Conservation (phyloP, 192 early-diverging fungal genomes). For the Umbelopsis sp. region DNA sequence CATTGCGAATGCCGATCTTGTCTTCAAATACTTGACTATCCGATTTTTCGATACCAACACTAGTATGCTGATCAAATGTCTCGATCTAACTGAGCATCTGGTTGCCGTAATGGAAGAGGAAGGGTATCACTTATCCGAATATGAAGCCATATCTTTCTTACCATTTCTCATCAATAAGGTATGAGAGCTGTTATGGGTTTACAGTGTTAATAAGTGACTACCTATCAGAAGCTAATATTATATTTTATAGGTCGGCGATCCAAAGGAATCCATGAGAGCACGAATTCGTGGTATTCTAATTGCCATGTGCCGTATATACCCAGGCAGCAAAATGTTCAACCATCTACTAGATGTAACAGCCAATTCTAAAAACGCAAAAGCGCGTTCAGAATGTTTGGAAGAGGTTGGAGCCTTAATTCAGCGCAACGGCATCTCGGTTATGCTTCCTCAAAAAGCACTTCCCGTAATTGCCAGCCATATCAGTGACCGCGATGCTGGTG, state of each 20-base stretch:
- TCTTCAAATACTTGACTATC: slow-evolving; percentile 86
- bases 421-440: slow-evolving; percentile 64
- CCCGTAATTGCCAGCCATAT: slow-evolving; percentile 75
- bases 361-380: slow-evolving; percentile 76
- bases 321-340: slow-evolving; percentile 76
- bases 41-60: slow-evolving; percentile 94
- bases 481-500: slow-evolving; percentile 78
- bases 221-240: background rate
- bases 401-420: slow-evolving; percentile 75
- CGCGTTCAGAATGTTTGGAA: slow-evolving; percentile 81
- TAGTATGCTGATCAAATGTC: slow-evolving; percentile 79
- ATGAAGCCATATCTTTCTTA: slow-evolving; percentile 78
- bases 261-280: slow-evolving; percentile 78
- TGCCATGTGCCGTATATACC: slow-evolving; percentile 71
- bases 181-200: background rate
- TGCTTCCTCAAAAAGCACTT: slow-evolving; percentile 66
- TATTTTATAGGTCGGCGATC: slow-evolving; percentile 73
- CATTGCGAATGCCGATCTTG: slow-evolving; percentile 73
- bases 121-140: slow-evolving; percentile 69
- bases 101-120: slow-evolving; percentile 63
- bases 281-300: slow-evolving; percentile 75
- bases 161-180: slow-evolving; percentile 68
- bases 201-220: background rate
- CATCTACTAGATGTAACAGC: slow-evolving; percentile 70
- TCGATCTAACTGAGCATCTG: slow-evolving; percentile 81